phyloP scores from a whole-genome alignment of 805 yeast genomes.

The Dipodascus geniculatus region DNA sequence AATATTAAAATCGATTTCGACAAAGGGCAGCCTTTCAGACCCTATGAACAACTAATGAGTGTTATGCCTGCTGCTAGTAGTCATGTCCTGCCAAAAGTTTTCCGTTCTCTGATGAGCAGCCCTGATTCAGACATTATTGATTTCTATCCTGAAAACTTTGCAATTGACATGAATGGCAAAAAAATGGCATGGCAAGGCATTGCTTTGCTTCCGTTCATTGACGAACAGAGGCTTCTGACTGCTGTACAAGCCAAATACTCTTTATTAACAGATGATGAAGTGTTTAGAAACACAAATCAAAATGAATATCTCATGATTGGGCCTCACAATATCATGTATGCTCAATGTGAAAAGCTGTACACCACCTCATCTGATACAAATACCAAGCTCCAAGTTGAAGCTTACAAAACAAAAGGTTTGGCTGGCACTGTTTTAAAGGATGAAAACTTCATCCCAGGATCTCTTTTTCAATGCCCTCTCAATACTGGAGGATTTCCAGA shows the following conservation, averaged over 20 bases:
- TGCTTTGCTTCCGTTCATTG: constrained; percentile 82
- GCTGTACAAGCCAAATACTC: constrained; percentile 58
- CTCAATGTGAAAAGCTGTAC: constrained; percentile 31
- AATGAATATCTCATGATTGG: constrained; percentile 62
- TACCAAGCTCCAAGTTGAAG: constrained; percentile 15
- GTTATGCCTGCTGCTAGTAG: constrained; percentile 92
- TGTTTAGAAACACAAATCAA: constrained; percentile 54
- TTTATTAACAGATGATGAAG: constrained; percentile 54
- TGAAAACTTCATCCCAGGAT: constrained; percentile 27
- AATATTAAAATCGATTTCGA: constrained; percentile 40
- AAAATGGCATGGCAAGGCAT: constrained; percentile 94
- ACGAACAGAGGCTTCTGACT: constrained; percentile 57
- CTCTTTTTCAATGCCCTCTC: constrained; percentile 31
- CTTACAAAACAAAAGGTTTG: constrained; percentile 22
- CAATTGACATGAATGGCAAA: constrained; percentile 91
- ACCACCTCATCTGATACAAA: constrained; percentile 19
- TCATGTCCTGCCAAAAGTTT: constrained; percentile 70
- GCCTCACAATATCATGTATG: constrained; percentile 41
- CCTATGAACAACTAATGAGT: constrained; percentile 90
- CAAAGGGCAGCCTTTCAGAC: constrained; percentile 70
- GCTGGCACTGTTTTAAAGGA: constrained; percentile 23
- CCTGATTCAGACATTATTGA: constrained; percentile 76
- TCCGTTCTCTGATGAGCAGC: constrained; percentile 71
- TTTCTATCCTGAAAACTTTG: constrained; percentile 80
- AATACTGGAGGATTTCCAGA: constrained; percentile 33